These are phyloP conservation scores for Delitschia confertaspora DNA, from an alignment of 495 filamentous ascomycete species.

Conservation along the genomic window DNA sequence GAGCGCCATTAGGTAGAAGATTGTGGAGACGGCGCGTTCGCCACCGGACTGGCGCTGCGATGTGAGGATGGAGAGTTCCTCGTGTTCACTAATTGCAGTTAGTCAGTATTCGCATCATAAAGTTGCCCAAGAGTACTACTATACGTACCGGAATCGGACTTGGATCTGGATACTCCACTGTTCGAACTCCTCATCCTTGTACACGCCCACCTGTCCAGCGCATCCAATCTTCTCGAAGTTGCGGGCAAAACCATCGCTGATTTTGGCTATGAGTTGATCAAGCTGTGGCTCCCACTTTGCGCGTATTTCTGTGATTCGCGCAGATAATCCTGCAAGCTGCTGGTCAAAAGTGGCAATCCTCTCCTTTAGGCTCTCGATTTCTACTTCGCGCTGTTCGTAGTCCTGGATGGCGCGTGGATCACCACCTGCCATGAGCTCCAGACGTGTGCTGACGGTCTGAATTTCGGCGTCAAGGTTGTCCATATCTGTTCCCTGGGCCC, in stretches of 20 bases:
- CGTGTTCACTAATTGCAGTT: slow-evolving; percentile 52
- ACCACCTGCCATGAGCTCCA: slow-evolving; percentile 71
- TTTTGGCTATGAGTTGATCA: slow-evolving; percentile 65
- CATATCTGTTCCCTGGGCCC: slow-evolving; percentile 35
- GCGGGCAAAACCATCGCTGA: slow-evolving; percentile 79
- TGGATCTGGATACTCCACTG: slow-evolving; percentile 89
- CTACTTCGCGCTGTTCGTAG: slow-evolving; percentile 59
- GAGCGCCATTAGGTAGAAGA: slow-evolving; percentile 98
- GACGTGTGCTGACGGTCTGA: slow-evolving; percentile 58
- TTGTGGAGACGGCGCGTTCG: slow-evolving; percentile 91
- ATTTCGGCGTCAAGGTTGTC: slow-evolving; percentile 69
- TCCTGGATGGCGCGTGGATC: slow-evolving; percentile 68
- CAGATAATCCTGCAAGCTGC: slow-evolving; percentile 43
- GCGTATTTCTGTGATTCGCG: slow-evolving; percentile 50
- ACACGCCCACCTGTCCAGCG: slow-evolving; percentile 78
- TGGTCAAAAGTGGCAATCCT: slow-evolving; percentile 40
- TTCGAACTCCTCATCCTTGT: slow-evolving; percentile 79
- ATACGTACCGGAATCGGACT: slow-evolving; percentile 91
- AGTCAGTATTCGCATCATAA: neutral
- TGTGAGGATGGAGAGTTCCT: slow-evolving; percentile 73
- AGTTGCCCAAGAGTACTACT: slow-evolving; percentile 18
- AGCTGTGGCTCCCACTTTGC: slow-evolving; percentile 73
- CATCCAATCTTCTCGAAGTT: slow-evolving; percentile 92
- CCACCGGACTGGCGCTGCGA: slow-evolving; percentile 93
- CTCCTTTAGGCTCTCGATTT: slow-evolving; percentile 47